Percentiles rank a stretch among this genome's conserved stretches.
These are phyloP conservation scores for Saksenaea vasiformis DNA, from an alignment of 371 early-diverging fungal species.

Conservation along the genomic window DNA sequence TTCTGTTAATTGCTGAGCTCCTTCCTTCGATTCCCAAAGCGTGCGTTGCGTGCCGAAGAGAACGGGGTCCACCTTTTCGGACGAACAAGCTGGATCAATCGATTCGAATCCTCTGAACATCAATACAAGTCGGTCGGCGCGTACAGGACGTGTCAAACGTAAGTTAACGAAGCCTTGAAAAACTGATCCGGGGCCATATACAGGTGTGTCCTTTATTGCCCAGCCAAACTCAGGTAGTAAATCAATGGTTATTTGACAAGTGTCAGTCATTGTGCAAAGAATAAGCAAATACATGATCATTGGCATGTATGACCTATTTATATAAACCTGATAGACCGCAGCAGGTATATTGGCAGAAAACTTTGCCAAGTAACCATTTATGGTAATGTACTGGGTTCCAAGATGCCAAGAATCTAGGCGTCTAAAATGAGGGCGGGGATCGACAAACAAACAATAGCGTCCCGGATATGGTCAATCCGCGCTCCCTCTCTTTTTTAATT, in stretches of 20 bases:
- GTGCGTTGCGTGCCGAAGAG: conserved; percentile 38
- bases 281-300: neutral
- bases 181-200: conserved; percentile 45
- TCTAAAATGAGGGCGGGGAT: neutral
- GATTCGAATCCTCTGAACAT: neutral
- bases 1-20: conserved; percentile 10
- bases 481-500: no score
- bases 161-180: conserved; percentile 28
- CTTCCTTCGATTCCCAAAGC: conserved; percentile 33
- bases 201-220: conserved; percentile 32
- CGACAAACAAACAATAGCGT: neutral
- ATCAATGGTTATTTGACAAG: conserved; percentile 27
- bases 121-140: conserved; percentile 29
- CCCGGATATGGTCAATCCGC: no score
- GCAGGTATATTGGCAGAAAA: neutral
- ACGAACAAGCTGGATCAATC: conserved; percentile 8
- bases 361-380: neutral
- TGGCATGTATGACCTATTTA: neutral
- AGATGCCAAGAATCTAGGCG: neutral
- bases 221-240: conserved; percentile 48
- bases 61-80: conserved; percentile 13
- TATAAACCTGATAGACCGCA: neutral
- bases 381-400: neutral
- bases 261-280: neutral
- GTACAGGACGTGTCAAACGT: neutral